phyloP scores from a whole-genome alignment of 805 yeast species.

The Candida coquimbonensis region DNA sequence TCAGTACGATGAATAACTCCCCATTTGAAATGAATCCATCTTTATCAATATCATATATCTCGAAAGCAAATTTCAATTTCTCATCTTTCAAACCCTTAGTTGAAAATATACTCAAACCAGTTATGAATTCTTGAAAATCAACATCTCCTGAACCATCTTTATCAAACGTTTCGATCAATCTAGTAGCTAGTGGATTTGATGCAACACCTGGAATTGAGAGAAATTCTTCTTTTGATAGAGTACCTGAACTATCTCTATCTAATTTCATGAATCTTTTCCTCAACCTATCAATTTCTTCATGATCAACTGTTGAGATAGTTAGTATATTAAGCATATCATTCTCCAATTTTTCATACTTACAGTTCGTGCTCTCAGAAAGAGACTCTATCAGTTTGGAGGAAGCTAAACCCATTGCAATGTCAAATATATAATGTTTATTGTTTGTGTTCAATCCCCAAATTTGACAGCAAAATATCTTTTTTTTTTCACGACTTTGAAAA shows the following conservation, averaged over 20 bases:
- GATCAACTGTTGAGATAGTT: slow-evolving; percentile 44
- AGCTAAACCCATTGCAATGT: slow-evolving; percentile 41
- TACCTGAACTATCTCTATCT: slow-evolving; percentile 88
- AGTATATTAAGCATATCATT: neutral
- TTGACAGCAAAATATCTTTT: neutral
- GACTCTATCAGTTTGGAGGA: slow-evolving; percentile 59
- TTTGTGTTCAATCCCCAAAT: neutral
- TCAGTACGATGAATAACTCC: slow-evolving; percentile 82
- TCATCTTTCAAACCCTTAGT: slow-evolving; percentile 76
- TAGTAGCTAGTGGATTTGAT: slow-evolving; percentile 79
- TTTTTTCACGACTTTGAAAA: neutral
- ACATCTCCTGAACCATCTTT: slow-evolving; percentile 88
- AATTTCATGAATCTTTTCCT: slow-evolving; percentile 91
- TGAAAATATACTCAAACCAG: slow-evolving; percentile 81
- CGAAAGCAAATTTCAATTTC: slow-evolving; percentile 82
- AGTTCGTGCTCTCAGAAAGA: slow-evolving; percentile 75
- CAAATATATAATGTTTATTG: no score
- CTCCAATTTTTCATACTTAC: slow-evolving; percentile 28
- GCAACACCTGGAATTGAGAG: slow-evolving; percentile 89
- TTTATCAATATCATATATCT: slow-evolving; percentile 89
- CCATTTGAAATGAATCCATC: slow-evolving; percentile 96
- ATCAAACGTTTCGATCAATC: slow-evolving; percentile 93
- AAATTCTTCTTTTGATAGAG: slow-evolving; percentile 86
- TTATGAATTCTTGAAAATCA: slow-evolving; percentile 91
- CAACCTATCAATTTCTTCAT: slow-evolving; percentile 86